Evolutionary conservation across 2,329 filamentous ascomycete species (phyloP), one percentile per base, ranked within the genome.

Genomic region (Sporothrix mexicana): DNA sequence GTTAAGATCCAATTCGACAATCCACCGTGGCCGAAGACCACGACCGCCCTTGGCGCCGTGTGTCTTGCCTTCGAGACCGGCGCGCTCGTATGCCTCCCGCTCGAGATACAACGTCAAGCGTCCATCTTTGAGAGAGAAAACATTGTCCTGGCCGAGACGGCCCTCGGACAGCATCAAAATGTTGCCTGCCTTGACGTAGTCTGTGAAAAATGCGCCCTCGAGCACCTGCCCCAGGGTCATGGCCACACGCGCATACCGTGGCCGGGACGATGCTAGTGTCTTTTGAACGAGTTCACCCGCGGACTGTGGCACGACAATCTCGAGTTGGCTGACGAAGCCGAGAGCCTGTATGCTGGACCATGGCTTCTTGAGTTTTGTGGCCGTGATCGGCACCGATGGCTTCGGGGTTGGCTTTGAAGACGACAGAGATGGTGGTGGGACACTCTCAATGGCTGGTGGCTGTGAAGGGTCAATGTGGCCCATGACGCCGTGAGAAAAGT

Each of bases 111-210:
- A 85, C 3, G 86, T 89, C 47, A 99, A 84, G 0, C 69, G 83
- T 88, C 94, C 94, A 76, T 93, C 87, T 72, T 83, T 85, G 0
- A 98, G 82, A 0, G 88, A 88, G 79, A 93, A 95, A 2, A 91
- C 85, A 77, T 92, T 93, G 77, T 95, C 92, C 2, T 91, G 85
- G 2, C 89, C 90, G 8, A 87, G 84, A 45, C 87, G 87, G 13
- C 94, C 94, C 80, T 95, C 88, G 0, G 95, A 97, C 1, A 97
- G 86, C 92, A 98, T 93, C 76, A 93, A 81, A 67, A 97, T 84
- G 78, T 94, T 91, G 5, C 93, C 92, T 74, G 86, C 87, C 80
- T 97, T 97, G 76, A 98, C 91, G 79, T 97, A 95, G 59, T 90
- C 85, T n/a, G 88, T 91, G 78, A 97, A 94, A 77, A 98, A 97